Evolutionary conservation across 805 yeast species (phyloP).

Genomic region (Candida insectalens): DNA sequence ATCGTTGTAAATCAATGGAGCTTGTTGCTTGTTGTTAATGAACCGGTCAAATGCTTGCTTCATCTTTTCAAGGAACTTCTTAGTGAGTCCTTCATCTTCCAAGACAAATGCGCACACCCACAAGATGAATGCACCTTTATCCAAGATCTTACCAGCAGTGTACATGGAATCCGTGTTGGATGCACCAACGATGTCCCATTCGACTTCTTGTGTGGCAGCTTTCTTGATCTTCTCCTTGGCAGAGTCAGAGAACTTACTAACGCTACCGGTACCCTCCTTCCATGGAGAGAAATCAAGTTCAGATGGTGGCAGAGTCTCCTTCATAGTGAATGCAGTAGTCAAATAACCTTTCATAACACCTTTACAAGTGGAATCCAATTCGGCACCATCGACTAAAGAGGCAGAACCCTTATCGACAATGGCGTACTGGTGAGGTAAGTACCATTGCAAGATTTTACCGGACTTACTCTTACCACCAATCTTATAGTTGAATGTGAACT

Average conservation of each 20-base stretch:
- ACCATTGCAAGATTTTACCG: constrained; percentile 31
- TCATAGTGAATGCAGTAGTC: constrained; percentile 23
- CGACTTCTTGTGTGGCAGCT: constrained; percentile 44
- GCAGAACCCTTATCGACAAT: constrained; percentile 19
- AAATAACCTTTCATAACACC: constrained; percentile 40
- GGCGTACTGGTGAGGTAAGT: constrained; percentile 43
- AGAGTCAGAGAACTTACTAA: constrained; percentile 21
- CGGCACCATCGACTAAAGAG: constrained; percentile 17
- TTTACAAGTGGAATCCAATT: constrained; percentile 43
- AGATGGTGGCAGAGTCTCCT: constrained; percentile 20
- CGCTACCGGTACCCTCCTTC: constrained; percentile 36
- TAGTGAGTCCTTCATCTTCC: constrained; percentile 42
- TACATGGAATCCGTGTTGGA: constrained; percentile 81
- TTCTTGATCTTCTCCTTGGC: constrained; percentile 30
- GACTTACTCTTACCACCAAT: constrained; percentile 14
- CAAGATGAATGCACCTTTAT: constrained; percentile 82
- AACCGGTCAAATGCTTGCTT: constrained; percentile 65
- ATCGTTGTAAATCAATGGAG: constrained; percentile 71
- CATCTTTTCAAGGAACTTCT: constrained; percentile 41
- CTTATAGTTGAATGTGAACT: constrained; percentile 34
- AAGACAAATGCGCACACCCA: constrained; percentile 63
- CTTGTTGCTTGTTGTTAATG: constrained; percentile 54
- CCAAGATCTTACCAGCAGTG: constrained; percentile 78
- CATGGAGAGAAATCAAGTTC: constrained; percentile 46
- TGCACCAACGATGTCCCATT: constrained; percentile 41